These are phyloP conservation scores for Murraya paniculata DNA, from an alignment of 345 rosid genomes.

Conservation along the genomic window DNA sequence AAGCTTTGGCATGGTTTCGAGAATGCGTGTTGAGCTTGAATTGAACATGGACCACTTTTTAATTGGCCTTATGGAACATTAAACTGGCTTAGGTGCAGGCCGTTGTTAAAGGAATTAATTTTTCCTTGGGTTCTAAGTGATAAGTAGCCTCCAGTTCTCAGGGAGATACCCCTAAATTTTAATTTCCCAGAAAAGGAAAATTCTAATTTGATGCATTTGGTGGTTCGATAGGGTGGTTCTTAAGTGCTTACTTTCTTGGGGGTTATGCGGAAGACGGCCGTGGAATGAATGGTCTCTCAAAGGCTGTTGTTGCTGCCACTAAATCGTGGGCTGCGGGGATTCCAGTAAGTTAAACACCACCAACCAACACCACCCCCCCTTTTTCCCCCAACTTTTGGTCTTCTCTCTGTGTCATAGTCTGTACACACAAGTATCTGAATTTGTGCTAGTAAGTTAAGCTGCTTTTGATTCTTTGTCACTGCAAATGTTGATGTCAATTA, in stretches of 20 bases:
- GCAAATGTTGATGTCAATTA: background rate
- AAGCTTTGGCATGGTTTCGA: background rate
- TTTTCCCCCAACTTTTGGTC: background rate
- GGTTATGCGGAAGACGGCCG: conserved; percentile 83
- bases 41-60: background rate
- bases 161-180: background rate
- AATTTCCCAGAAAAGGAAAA: background rate
- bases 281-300: conserved; percentile 72
- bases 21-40: background rate
- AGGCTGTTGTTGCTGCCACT: conserved; percentile 64
- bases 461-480: background rate
- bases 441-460: background rate
- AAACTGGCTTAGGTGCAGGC: background rate
- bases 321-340: conserved; percentile 84
- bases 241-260: conserved; percentile 91
- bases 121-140: background rate
- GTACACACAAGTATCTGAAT: background rate
- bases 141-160: background rate
- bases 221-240: conserved; percentile 70
- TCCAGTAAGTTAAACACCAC: conserved; percentile 54
- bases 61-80: background rate
- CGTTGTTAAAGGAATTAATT: background rate
- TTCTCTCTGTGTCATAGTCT: background rate
- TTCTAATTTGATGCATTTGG: background rate
- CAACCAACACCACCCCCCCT: background rate